phyloP scores from a whole-genome alignment of 2,329 filamentous ascomycete genomes.

The Arthrobotrys pseudoclavata region DNA sequence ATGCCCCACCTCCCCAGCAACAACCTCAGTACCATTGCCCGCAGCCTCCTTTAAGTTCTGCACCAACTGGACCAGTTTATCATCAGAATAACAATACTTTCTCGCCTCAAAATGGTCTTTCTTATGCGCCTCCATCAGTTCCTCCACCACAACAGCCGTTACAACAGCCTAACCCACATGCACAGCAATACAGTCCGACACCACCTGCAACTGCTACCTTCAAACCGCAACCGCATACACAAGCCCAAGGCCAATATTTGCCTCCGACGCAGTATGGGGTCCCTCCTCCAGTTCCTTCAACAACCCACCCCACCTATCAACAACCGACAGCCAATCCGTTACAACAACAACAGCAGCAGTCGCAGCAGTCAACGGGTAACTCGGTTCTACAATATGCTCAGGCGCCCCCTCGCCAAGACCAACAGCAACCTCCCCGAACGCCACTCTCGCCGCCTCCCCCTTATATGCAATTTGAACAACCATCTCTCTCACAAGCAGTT shows the following conservation, averaged over 20 bases:
- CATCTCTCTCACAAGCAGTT: background rate
- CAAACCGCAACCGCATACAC: conserved; percentile 16
- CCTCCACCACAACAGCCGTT: background rate
- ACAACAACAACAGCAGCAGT: background rate
- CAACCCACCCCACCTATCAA: conserved; percentile 16
- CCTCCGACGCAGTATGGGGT: background rate
- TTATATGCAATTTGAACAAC: conserved; percentile 15
- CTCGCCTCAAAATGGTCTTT: background rate
- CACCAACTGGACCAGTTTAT: background rate
- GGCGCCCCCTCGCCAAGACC: background rate
- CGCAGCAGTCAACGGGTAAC: background rate
- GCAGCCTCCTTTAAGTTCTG: background rate
- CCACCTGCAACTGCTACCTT: background rate
- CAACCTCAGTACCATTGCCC: conserved; percentile 7
- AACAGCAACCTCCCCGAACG: conserved; percentile 4
- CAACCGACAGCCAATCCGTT: background rate
- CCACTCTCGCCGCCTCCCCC: conserved; percentile 44
- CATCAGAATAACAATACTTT: background rate
- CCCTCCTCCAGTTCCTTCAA: conserved; percentile 34
- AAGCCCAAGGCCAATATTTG: background rate
- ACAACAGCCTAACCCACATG: background rate
- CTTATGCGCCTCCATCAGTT: background rate
- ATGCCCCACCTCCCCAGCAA: conserved; percentile 6
- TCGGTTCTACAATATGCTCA: conserved; percentile 19
- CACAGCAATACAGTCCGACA: background rate